Conservation (phyloP, 2,329 filamentous ascomycete species). For the Curvularia sp. region DNA sequence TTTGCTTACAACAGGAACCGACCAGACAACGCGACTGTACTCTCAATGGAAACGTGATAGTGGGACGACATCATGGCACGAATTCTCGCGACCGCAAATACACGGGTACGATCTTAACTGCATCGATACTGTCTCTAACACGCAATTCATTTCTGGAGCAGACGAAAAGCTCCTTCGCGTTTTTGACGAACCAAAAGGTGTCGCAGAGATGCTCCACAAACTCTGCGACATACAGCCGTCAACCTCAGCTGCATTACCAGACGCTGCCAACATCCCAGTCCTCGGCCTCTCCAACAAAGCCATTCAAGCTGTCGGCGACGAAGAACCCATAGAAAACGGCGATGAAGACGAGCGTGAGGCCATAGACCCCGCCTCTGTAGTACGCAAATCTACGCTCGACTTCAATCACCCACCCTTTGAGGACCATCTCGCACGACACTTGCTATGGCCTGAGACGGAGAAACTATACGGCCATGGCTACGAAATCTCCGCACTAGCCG, state of each 20-base stretch:
- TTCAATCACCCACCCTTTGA: constrained; percentile 81
- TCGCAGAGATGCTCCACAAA: constrained; percentile 74
- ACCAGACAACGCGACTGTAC: constrained; percentile 91
- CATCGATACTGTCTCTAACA: constrained; percentile 74
- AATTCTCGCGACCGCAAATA: constrained; percentile 94
- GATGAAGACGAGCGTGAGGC: constrained; percentile 62
- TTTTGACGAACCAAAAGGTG: constrained; percentile 85
- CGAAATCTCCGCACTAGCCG: constrained; percentile 87
- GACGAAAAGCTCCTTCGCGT: constrained; percentile 98
- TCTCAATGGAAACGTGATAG: constrained; percentile 72
- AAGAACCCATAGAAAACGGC: constrained; percentile 43
- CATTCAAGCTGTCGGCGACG: constrained; percentile 62
- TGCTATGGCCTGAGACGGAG: constrained; percentile 93
- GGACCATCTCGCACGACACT: constrained; percentile 86
- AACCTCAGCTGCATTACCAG: constrained; percentile 63
- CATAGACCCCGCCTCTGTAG: constrained; percentile 62
- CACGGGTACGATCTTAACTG: constrained; percentile 99
- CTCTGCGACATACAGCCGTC: constrained; percentile 66
- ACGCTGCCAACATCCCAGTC: constrained; percentile 93
- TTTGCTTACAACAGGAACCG: constrained; percentile 84
- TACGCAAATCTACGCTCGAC: constrained; percentile 68
- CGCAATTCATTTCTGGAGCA: constrained; percentile 89
- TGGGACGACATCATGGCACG: constrained; percentile 76
- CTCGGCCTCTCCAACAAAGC: constrained; percentile 96
- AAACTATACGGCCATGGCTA: constrained; percentile 98